phyloP scores from a whole-genome alignment of 176 grass and related monocot species.

The Cenchrus fungigraminus region DNA sequence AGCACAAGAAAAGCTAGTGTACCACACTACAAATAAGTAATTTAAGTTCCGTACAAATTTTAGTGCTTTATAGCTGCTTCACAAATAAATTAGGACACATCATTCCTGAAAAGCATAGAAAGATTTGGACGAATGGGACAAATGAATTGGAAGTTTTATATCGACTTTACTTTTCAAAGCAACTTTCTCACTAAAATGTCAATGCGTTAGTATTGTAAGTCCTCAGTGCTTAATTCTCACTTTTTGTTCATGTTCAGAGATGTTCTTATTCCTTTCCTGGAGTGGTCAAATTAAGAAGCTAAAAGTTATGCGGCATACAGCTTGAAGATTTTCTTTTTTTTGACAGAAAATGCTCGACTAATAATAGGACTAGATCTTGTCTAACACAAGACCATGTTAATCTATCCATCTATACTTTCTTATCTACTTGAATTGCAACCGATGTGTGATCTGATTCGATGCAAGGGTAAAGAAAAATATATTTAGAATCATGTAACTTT shows the following conservation, averaged over 20 bases:
- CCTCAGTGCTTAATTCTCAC: not conserved
- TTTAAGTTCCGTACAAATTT: not conserved
- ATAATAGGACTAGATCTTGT: constrained; percentile 14
- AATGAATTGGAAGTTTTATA: not conserved
- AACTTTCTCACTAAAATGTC: constrained; percentile 30
- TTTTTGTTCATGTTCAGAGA: constrained; percentile 2
- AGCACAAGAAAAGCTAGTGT: constrained; percentile 20
- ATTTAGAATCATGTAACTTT: not conserved
- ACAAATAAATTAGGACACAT: constrained; percentile 26
- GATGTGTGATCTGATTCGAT: not conserved
- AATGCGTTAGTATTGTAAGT: constrained; percentile 20
- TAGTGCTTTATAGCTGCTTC: not conserved
- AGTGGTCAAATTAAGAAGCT: constrained; percentile 5
- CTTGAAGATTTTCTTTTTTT: not conserved
- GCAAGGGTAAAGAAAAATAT: not conserved
- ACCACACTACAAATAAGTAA: not conserved
- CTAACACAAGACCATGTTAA: constrained; percentile 13
- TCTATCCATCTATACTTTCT: not conserved
- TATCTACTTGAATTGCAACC: not conserved
- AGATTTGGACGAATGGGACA: constrained; percentile 30
- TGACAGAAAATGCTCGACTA: not conserved
- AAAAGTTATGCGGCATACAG: not conserved
- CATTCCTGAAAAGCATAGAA: constrained; percentile 5
- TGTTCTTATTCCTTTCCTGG: not conserved
- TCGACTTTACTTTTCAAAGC: constrained; percentile 38